Conservation (phyloP, 140 eudicot species). For the Anethum foeniculum region DNA sequence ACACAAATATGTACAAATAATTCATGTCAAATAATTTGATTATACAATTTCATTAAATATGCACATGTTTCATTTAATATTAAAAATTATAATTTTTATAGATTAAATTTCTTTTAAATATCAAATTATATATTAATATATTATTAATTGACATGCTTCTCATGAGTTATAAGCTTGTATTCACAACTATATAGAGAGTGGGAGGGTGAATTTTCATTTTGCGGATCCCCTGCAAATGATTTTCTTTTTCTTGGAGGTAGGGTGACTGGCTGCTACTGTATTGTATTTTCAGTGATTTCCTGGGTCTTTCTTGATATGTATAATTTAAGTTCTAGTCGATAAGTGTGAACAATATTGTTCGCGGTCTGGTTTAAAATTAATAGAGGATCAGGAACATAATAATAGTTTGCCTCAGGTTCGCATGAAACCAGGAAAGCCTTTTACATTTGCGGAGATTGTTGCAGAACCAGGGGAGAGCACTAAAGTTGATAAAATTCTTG, state of each 20-base stretch:
- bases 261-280: neutral
- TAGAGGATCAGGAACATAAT: neutral
- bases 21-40: no score
- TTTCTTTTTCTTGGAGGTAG: neutral
- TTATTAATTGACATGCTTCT: no score
- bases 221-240: neutral
- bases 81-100: no score
- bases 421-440: slow-evolving; percentile 95
- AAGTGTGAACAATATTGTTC: neutral
- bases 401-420: slow-evolving; percentile 32
- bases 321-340: neutral
- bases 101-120: no score
- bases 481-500: slow-evolving; percentile 41
- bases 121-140: no score
- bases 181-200: no score
- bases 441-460: slow-evolving; percentile 81
- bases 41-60: no score
- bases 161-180: no score
- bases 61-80: no score
- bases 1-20: no score
- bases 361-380: neutral
- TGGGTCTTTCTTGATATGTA: neutral
- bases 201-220: neutral
- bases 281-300: neutral
- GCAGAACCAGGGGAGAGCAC: slow-evolving; percentile 31